Base-by-base conservation (phyloP, 2,329 filamentous ascomycete genomes). In the Talaromyces sp. region DNA sequence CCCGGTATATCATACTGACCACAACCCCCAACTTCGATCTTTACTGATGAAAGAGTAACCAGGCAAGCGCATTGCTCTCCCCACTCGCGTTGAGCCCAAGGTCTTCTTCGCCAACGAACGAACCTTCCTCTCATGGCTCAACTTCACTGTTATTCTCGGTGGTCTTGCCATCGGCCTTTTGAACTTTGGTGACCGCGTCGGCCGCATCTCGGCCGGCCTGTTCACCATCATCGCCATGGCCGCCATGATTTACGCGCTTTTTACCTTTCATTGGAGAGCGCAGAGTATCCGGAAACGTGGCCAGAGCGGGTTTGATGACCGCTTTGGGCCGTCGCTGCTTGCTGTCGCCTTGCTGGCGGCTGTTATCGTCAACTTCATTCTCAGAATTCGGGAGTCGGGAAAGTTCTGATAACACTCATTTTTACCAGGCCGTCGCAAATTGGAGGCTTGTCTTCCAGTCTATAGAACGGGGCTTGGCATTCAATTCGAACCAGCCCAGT, bases 71-170 rank as follows among this genome's bases (percentile, higher is more conserved):
- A 97, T 99, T 75, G 93, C 94, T 70, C 91, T 99, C 65, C 94
- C 94, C 61, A 97, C 93, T 62, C 92, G 94, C 68, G 93, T 99
- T 77, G 94, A 99, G 79, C 94, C 94, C 70, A 99, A 99, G 80
- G 94, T 99, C 82, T 99, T 97, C 86, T 99, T 99, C 83, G 94
- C 94, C 79, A 99, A 99, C 83, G 94, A 99, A 81, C 91, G 94
- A 65, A 99, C 94, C 65, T 99, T 99, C 76, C 87, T 99, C 72
- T 96, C 92, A 78, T 99, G 94, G 94, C 90, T 99, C 72, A 99
- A 99, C 85, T 97, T 97, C 83, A 96, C 92, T 75, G 92, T 99
- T 72, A 93, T 99, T 77, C 89, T 99, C 63, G 94, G 94, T 72
- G 94, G 94, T 65, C 87, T 99, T 56, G 93, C 94, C 67, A 91